These are phyloP conservation scores for Ascochyta clinopodiicola DNA, from an alignment of 2,329 filamentous ascomycete species.

Conservation along the genomic window DNA sequence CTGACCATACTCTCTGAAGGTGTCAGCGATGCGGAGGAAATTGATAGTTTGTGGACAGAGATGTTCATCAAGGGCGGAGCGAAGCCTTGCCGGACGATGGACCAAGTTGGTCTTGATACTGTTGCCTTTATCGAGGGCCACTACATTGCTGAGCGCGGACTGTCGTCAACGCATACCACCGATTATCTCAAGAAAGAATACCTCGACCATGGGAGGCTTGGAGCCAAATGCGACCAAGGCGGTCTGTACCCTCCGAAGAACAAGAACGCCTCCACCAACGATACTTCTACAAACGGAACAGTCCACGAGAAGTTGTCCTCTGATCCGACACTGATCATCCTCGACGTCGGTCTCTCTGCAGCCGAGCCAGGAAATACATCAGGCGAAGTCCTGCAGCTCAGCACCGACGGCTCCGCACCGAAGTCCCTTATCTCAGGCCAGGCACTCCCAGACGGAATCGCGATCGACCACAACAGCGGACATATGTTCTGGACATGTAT, in stretches of 20 bases:
- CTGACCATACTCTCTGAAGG: slow-evolving; percentile 59
- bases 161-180: slow-evolving; percentile 50
- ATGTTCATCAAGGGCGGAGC: slow-evolving; percentile 42
- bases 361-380: slow-evolving; percentile 11
- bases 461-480: slow-evolving; percentile 22
- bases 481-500: slow-evolving; percentile 44
- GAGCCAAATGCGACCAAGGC: slow-evolving; percentile 46
- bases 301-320: not conserved
- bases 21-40: slow-evolving; percentile 57
- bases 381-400: slow-evolving; percentile 23
- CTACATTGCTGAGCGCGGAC: slow-evolving; percentile 58
- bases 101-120: slow-evolving; percentile 60
- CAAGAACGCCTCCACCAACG: not conserved
- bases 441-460: slow-evolving; percentile 43
- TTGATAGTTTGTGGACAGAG: slow-evolving; percentile 57
- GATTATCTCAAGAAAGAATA: slow-evolving; percentile 56
- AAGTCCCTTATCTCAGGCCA: slow-evolving; percentile 13
- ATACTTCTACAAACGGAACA: not conserved
- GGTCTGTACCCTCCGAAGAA: slow-evolving; percentile 20
- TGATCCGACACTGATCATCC: slow-evolving; percentile 14
- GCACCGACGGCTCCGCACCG: slow-evolving; percentile 6
- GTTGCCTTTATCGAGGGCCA: slow-evolving; percentile 61
- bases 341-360: slow-evolving; percentile 18
- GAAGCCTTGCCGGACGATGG: slow-evolving; percentile 55
- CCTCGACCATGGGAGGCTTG: slow-evolving; percentile 56